phyloP scores from a whole-genome alignment of 2,329 filamentous ascomycete species.

The Phoma sp. region DNA sequence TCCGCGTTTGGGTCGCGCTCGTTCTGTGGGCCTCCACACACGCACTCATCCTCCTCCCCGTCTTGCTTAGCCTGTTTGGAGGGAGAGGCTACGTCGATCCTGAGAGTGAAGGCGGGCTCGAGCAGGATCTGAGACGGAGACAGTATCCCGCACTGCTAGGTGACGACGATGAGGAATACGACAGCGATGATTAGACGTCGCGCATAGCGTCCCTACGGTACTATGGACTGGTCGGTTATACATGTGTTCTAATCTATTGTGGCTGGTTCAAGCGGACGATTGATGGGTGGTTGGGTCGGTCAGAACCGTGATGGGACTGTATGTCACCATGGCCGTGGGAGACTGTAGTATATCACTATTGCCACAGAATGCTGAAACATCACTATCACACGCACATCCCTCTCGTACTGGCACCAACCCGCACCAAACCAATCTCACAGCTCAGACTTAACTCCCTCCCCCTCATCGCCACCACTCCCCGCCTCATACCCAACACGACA shows the following conservation, averaged over 20 bases:
- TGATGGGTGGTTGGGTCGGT: no score
- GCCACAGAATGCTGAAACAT: not conserved
- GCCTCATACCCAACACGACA: conserved; percentile 10
- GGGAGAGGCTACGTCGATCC: conserved; percentile 86
- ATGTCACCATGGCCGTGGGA: not conserved
- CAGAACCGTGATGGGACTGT: not conserved
- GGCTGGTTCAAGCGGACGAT: not conserved
- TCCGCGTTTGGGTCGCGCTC: conserved; percentile 92
- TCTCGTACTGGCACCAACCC: no score
- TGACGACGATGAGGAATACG: conserved; percentile 74
- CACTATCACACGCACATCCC: no score
- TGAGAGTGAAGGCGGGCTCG: conserved; percentile 84
- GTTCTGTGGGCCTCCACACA: conserved; percentile 89
- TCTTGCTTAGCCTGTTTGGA: conserved; percentile 83
- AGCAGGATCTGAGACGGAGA: conserved; percentile 83
- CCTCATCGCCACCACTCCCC: not conserved
- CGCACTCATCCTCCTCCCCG: conserved; percentile 88
- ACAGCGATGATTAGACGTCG: conserved; percentile 50
- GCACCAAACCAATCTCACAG: no score
- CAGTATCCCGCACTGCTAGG: conserved; percentile 75
- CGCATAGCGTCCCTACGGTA: not conserved
- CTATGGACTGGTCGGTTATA: not conserved
- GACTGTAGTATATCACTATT: not conserved
- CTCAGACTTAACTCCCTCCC: not conserved
- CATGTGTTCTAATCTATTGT: not conserved